Conservation (phyloP, 805 yeast species). For the Myxozyma monticola region DNA sequence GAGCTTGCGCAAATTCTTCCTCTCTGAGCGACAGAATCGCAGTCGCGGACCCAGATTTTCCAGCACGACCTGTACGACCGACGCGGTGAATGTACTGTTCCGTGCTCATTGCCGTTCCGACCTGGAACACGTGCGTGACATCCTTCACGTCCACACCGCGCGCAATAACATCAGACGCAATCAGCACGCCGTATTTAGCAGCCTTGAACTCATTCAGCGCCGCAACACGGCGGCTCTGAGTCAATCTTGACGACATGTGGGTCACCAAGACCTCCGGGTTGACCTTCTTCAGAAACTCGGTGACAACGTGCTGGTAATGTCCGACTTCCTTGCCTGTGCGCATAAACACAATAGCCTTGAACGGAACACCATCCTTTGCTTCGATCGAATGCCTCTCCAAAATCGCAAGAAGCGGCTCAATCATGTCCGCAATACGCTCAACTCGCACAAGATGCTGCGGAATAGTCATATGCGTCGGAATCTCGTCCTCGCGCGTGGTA, state of each 20-base stretch:
- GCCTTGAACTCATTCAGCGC: slow-evolving; percentile 56
- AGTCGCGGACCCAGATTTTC: slow-evolving; percentile 70
- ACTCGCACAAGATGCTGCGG: slow-evolving; percentile 45
- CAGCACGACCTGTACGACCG: slow-evolving; percentile 96
- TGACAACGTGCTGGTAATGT: slow-evolving; percentile 51
- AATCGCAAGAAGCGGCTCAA: slow-evolving; percentile 63
- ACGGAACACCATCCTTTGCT: slow-evolving; percentile 45
- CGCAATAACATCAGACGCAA: slow-evolving; percentile 92
- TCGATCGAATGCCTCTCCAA: slow-evolving; percentile 58
- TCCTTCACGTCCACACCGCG: slow-evolving; percentile 95
- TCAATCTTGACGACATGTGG: slow-evolving; percentile 68
- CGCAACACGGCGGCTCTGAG: slow-evolving; percentile 67
- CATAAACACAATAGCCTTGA: slow-evolving; percentile 80
- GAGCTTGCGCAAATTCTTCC: slow-evolving; percentile 51
- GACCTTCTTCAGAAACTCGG: slow-evolving; percentile 16
- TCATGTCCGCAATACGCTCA: slow-evolving; percentile 38
- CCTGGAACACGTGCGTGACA: slow-evolving; percentile 81
- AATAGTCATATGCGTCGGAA: slow-evolving; percentile 68
- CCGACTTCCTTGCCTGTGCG: slow-evolving; percentile 75
- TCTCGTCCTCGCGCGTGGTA: slow-evolving; percentile 62
- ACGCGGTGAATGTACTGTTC: slow-evolving; percentile 89
- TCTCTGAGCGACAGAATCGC: slow-evolving; percentile 61
- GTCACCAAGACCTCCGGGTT: slow-evolving; percentile 17
- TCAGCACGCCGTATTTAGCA: slow-evolving; percentile 55
- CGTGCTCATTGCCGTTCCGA: slow-evolving; percentile 70